phyloP scores from a whole-genome alignment of 78 protist species.

The Dictyostelium capitatum region DNA sequence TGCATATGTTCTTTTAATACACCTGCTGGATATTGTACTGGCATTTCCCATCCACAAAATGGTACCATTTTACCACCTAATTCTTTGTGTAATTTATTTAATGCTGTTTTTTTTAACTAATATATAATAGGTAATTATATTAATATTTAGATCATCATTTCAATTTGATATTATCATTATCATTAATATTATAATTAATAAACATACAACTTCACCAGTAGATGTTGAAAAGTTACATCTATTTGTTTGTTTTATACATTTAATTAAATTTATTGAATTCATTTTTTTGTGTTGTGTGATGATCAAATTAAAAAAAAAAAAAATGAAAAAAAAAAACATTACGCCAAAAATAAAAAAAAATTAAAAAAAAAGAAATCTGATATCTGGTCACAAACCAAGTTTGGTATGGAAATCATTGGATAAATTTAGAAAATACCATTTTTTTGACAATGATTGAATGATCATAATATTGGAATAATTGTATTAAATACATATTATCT shows the following conservation, averaged over 20 bases:
- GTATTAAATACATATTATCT: too few species aligned
- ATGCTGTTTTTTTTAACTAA: conserved; percentile 88
- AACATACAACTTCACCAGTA: background rate
- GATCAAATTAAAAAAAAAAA: background rate
- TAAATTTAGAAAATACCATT: too few species aligned
- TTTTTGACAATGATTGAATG: too few species aligned
- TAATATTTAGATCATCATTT: background rate
- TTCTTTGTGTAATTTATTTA: conserved; percentile 88
- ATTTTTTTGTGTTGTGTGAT: background rate
- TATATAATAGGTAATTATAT: background rate
- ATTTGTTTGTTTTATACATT: background rate
- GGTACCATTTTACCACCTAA: conserved; percentile 94
- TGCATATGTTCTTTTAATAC: conserved; percentile 85
- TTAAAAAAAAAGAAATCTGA: background rate
- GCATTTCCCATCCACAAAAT: conserved; percentile 97
- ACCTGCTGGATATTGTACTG: conserved; percentile 89
- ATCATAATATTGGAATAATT: too few species aligned
- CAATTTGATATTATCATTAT: background rate
- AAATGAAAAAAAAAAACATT: background rate
- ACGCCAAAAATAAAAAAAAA: background rate
- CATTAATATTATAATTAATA: background rate
- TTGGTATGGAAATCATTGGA: too few species aligned
- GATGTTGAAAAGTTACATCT: background rate
- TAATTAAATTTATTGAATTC: background rate
- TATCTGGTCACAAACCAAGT: too few species aligned